Evolutionary conservation across 2,329 filamentous ascomycete genomes (phyloP).

Genomic region (Stemphylium lycopersici): DNA sequence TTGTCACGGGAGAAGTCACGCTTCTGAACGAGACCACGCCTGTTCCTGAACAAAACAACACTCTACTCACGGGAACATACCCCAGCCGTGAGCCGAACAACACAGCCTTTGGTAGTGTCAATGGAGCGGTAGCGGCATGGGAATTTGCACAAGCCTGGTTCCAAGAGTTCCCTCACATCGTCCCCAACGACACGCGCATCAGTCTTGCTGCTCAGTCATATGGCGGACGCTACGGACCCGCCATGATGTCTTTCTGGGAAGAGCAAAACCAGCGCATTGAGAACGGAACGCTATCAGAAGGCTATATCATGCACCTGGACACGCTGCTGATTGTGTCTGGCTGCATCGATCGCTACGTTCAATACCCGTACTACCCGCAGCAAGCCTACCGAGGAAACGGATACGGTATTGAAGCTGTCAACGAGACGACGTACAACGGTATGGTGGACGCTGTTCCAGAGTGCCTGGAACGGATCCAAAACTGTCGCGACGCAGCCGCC

Average conservation of each 20-base stretch:
- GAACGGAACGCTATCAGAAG: constrained; percentile 13
- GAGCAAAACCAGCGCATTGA: constrained; percentile 22
- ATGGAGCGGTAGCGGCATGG: constrained; percentile 27
- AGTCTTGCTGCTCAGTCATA: constrained; percentile 27
- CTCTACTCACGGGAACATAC: constrained; percentile 23
- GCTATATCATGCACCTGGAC: constrained; percentile 18
- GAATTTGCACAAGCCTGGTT: constrained; percentile 30
- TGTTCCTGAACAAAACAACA: constrained; percentile 24
- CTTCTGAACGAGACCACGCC: constrained; percentile 19
- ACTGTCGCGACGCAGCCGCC: constrained; percentile 19
- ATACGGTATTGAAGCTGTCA: constrained; percentile 18
- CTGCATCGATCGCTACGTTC: constrained; percentile 16
- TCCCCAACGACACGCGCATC: constrained; percentile 26
- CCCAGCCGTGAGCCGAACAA: constrained; percentile 25
- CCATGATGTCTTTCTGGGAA: constrained; percentile 22
- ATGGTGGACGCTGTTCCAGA: constrained; percentile 21
- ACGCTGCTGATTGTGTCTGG: constrained; percentile 18
- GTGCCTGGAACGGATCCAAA: constrained; percentile 23
- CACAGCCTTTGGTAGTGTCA: constrained; percentile 24
- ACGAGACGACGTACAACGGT: constrained; percentile 22
- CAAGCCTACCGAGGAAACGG: constrained; percentile 19
- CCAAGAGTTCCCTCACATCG: constrained; percentile 28
- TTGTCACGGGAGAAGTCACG: constrained; percentile 18
- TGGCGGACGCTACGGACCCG: constrained; percentile 20
- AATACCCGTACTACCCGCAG: constrained; percentile 18